Evolutionary conservation across 306 rosid genomes (phyloP).

Genomic region (Inga laurina): DNA sequence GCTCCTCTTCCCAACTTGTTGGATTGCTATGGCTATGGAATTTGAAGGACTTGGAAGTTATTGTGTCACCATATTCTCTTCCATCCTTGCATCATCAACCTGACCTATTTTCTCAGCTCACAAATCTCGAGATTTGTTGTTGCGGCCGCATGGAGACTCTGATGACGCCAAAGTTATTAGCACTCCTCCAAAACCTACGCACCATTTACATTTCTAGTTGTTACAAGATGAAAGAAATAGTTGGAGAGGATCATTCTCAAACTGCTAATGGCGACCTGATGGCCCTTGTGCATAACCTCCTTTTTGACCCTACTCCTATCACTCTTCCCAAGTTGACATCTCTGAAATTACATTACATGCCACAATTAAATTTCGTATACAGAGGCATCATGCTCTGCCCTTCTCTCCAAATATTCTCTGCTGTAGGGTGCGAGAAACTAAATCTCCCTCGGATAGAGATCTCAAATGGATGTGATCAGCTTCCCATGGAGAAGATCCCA

Average conservation of each 20-base stretch:
- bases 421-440: rapidly evolving
- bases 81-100: not conserved
- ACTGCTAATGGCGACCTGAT: too few species aligned
- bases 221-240: not conserved
- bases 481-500: not conserved
- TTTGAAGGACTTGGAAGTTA: not conserved
- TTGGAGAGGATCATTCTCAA: not conserved
- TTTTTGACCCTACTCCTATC: not conserved
- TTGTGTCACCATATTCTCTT: not conserved
- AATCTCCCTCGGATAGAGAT: not conserved
- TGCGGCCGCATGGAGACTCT: not conserved
- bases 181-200: not conserved
- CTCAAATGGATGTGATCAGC: not conserved
- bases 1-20: not conserved
- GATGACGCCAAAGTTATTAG: not conserved
- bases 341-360: rapidly evolving
- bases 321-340: not conserved
- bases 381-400: not conserved
- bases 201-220: rapidly evolving
- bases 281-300: too few species aligned
- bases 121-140: rapidly evolving
- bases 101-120: not conserved
- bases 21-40: rapidly evolving
- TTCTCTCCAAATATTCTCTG: not conserved
- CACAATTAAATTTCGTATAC: not conserved